phyloP scores from a whole-genome alignment of 2,329 filamentous ascomycete species.

The Neonectria coccinea region DNA sequence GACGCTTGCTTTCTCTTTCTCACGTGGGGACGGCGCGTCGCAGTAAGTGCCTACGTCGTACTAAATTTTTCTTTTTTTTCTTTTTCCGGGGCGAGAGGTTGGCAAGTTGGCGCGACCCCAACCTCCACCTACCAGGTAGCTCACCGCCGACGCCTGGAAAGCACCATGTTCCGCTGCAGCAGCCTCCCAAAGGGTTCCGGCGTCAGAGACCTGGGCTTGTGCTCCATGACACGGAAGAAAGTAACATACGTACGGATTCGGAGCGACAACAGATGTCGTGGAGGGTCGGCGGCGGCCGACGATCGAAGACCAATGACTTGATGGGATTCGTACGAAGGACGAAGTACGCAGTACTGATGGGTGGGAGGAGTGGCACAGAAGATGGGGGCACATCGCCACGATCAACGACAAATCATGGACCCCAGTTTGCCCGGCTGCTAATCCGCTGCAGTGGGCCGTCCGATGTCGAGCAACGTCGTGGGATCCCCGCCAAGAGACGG shows the following conservation, averaged over 20 bases:
- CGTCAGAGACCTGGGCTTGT: conserved; percentile 1
- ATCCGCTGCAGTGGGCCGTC: conserved; percentile 24
- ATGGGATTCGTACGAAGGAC: neutral
- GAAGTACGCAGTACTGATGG: neutral
- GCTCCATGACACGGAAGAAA: neutral
- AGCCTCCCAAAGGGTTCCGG: neutral
- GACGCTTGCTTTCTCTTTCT: neutral
- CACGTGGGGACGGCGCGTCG: conserved; percentile 16
- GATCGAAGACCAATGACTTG: conserved; percentile 15
- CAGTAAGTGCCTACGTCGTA: conserved; percentile 9
- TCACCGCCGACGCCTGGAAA: conserved; percentile 28
- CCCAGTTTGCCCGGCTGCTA: conserved; percentile 7
- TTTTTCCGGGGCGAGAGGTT: conserved; percentile 3
- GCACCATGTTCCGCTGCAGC: neutral
- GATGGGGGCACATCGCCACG: conserved; percentile 18
- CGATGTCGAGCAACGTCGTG: conserved; percentile 11
- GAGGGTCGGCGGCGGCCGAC: conserved; percentile 9
- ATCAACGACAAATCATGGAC: conserved; percentile 16
- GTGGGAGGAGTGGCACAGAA: neutral
- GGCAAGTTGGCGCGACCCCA: neutral
- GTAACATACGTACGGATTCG: neutral
- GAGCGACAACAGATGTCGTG: conserved; percentile 2
- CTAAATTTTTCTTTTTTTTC: too few species aligned
- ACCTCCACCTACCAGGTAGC: conserved; percentile 4
- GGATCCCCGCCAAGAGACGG: conserved; percentile 22